phyloP scores from a whole-genome alignment of 441 rosid genomes.

The Croton laevigatus region DNA sequence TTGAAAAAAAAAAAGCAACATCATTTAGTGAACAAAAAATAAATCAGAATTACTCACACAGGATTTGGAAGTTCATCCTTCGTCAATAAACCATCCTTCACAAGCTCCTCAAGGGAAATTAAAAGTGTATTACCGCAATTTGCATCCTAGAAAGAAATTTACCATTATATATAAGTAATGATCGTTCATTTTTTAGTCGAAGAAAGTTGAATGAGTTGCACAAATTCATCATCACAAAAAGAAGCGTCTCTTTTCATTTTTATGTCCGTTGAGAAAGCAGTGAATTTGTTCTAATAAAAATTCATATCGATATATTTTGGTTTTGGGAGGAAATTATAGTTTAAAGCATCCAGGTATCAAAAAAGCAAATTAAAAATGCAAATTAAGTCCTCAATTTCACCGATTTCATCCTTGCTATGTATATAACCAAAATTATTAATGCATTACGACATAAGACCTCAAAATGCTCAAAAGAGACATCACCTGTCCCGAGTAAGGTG shows the following conservation, averaged over 20 bases:
- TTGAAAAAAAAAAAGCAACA: neutral
- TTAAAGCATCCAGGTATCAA: too few species aligned
- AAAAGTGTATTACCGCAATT: conserved; percentile 88
- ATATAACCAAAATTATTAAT: neutral
- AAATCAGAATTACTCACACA: conserved; percentile 40
- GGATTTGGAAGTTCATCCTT: conserved; percentile 74
- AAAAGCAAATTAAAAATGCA: too few species aligned
- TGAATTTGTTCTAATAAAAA: too few species aligned
- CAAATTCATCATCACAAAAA: too few species aligned
- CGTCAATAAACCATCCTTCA: conserved; percentile 67
- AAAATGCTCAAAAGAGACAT: conserved; percentile 4
- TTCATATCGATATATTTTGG: too few species aligned
- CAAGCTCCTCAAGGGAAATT: conserved; percentile 93
- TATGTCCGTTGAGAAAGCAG: too few species aligned
- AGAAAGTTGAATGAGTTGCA: too few species aligned
- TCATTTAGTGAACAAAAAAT: conserved; percentile 6
- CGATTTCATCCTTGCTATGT: too few species aligned
- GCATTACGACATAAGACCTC: neutral
- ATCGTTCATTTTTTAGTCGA: too few species aligned
- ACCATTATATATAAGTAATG: conserved; percentile 3
- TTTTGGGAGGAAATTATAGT: too few species aligned
- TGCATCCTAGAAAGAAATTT: conserved; percentile 64
- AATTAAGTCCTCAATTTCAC: too few species aligned
- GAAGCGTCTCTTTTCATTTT: too few species aligned
- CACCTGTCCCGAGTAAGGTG: conserved; percentile 95